phyloP scores from a whole-genome alignment of 2,329 filamentous ascomycete genomes.

The Neoascochyta sp. region DNA sequence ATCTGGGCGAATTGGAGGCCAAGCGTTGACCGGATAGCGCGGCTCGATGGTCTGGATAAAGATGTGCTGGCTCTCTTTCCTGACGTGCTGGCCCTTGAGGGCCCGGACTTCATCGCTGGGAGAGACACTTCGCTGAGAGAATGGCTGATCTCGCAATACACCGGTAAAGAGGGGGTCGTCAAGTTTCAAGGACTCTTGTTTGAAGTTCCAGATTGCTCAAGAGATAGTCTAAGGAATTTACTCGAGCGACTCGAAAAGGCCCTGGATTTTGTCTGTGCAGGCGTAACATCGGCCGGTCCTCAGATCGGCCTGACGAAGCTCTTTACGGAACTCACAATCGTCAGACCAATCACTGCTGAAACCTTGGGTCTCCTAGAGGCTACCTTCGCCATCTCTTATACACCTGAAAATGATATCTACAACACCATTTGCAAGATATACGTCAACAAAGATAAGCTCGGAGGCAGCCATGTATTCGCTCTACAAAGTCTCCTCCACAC shows the following conservation, averaged over 20 bases:
- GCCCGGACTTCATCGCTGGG: slow-evolving; percentile 26
- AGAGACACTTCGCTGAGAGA: slow-evolving; percentile 17
- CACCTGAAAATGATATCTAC: slow-evolving; percentile 7
- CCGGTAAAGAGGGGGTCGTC: slow-evolving; percentile 8
- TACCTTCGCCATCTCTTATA: slow-evolving; percentile 10
- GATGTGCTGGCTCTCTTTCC: slow-evolving; percentile 12
- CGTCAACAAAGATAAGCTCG: slow-evolving; percentile 8
- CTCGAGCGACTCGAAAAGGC: slow-evolving; percentile 10
- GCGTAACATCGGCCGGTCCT: neutral
- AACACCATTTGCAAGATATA: slow-evolving; percentile 12
- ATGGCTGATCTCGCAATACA: slow-evolving; percentile 21
- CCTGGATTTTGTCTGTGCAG: slow-evolving; percentile 10
- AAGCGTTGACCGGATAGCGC: slow-evolving; percentile 12
- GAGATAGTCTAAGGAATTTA: slow-evolving; percentile 12
- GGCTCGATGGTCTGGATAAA: slow-evolving; percentile 12
- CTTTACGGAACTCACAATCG: slow-evolving; percentile 17
- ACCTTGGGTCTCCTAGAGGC: slow-evolving; percentile 23
- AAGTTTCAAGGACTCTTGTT: slow-evolving; percentile 18
- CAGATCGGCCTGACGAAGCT: slow-evolving; percentile 10
- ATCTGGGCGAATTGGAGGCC: slow-evolving; percentile 32
- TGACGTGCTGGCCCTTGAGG: slow-evolving; percentile 28
- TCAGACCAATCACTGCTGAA: slow-evolving; percentile 16
- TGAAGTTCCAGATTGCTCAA: slow-evolving; percentile 19
- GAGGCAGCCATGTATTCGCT: slow-evolving; percentile 14
- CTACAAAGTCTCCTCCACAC: slow-evolving; percentile 16